Percentiles rank a stretch among this genome's conserved stretches.
phyloP scores from a whole-genome alignment of 768 basidiomycete species.

The Rhodotorula graminis region DNA sequence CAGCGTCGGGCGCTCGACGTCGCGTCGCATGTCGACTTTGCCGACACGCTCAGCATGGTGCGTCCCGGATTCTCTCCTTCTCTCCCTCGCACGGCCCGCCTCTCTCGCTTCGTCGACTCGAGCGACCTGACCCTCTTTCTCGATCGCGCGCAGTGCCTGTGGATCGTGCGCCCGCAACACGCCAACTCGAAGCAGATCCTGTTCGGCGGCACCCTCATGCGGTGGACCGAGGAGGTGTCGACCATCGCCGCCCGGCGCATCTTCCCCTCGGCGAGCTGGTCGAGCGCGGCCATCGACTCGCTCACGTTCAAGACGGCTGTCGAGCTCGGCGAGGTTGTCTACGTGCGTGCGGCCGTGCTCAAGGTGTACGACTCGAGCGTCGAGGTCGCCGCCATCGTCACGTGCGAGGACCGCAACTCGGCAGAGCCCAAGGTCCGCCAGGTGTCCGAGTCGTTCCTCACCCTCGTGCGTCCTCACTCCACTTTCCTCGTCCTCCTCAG shows the following conservation, averaged over 20 bases:
- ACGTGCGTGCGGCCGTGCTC: constrained; percentile 22
- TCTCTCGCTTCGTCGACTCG: too few species aligned
- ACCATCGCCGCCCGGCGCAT: constrained; percentile 30
- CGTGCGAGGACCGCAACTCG: constrained; percentile 38
- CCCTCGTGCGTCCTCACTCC: constrained; percentile 23
- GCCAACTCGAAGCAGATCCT: constrained; percentile 34
- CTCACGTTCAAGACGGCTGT: constrained; percentile 33
- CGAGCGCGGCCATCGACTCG: constrained; percentile 32
- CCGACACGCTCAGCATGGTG: constrained; percentile 31
- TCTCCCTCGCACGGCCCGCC: too few species aligned
- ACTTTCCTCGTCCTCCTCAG: neutral
- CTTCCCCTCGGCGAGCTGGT: constrained; percentile 15
- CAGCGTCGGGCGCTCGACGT: neutral
- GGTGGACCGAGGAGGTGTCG: constrained; percentile 35
- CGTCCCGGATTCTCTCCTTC: neutral
- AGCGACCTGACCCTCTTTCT: neutral
- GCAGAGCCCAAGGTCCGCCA: constrained; percentile 7
- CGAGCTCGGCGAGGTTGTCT: constrained; percentile 32
- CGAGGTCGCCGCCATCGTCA: constrained; percentile 27
- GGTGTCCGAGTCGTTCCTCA: constrained; percentile 32
- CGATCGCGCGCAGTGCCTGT: constrained; percentile 14
- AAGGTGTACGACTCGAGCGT: constrained; percentile 29
- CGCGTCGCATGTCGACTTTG: constrained; percentile 16
- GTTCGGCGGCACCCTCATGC: constrained; percentile 36
- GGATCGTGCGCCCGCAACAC: constrained; percentile 37